A percentile compares a stretch with the other conserved stretches of the same genome.
Conservation (phyloP, 2,329 filamentous ascomycete genomes). For the Diaporthe sp. region DNA sequence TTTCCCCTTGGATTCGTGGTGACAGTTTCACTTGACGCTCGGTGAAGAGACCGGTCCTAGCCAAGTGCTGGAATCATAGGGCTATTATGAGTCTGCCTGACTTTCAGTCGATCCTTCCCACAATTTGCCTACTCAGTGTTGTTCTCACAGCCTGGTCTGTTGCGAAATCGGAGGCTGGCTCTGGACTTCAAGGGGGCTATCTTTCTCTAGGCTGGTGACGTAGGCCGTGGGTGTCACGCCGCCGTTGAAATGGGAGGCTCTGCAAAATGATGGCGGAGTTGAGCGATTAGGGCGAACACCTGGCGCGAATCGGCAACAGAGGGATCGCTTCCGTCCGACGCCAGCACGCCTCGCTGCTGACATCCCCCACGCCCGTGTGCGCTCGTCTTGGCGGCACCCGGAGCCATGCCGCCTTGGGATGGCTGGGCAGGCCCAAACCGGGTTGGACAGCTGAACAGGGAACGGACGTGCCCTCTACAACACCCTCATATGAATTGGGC, state of each 20-base stretch:
- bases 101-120: no score
- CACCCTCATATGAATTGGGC: conserved; percentile 8
- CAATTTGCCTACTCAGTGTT: no score
- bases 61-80: neutral
- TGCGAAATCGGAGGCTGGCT: conserved; percentile 3
- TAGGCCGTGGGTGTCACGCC: neutral
- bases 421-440: conserved; percentile 9
- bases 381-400: conserved; percentile 16
- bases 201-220: conserved; percentile 5
- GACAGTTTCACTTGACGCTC: neutral
- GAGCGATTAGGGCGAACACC: neutral
- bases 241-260: conserved; percentile 11
- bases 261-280: conserved; percentile 13
- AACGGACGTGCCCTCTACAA: neutral
- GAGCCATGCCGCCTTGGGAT: conserved; percentile 21
- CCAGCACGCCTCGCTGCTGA: conserved; percentile 29
- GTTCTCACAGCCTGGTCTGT: neutral
- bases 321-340: conserved; percentile 2
- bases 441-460: conserved; percentile 16
- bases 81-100: neutral
- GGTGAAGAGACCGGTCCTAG: neutral
- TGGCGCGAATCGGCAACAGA: conserved; percentile 2
- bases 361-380: conserved; percentile 18
- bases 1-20: neutral
- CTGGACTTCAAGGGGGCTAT: neutral